Evolutionary conservation across 2,329 filamentous ascomycete species (phyloP), one percentile per base, ranked within the genome.

Genomic region (Parasarocladium wereldwijsianum): DNA sequence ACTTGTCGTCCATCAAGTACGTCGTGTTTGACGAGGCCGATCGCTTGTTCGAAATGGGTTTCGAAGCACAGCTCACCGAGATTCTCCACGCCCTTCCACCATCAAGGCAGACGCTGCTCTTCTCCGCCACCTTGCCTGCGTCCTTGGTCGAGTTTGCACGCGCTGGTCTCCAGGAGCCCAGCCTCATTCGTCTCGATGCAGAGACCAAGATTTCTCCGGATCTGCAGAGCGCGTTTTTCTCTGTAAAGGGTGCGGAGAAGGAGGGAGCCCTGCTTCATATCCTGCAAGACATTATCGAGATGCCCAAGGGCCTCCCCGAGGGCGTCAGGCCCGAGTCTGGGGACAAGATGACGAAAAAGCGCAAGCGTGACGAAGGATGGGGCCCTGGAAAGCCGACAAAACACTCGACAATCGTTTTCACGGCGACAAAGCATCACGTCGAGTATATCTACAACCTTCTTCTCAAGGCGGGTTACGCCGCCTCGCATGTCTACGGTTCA

Each of bases 21-120:
- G 83, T 93, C 15, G 90, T 98, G 7, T 98, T 98, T 39, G 90
- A 98, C 49, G 90, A 98, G 53, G 90, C 90, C 2, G 90, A 98
- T 63, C 72, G 90, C 32, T 63, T 98, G 13, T 98, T 98, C 53
- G 90, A 98, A 50, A 94, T 98, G 87, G 92, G 90, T 43, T 98
- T 98, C 49, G 85, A 86, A 4, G 76, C 82, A 4, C 90, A 98
- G 47, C 62, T 98, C 41, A 79, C 81, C 1, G 90, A 98, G 50
- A 96, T 96, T 61, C 60, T 98, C 30, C 76, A 93, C 46, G 81
- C 85, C 1, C 60, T 98, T 11, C 90, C 92, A 1, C 61, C 71
- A 1, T 80, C 76, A 15, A 70, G 92, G 34, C 90, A 98, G 49
- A 98, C 86, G 3, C 60, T 96, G 6, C 64, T 98, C 2, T 98